Evolutionary conservation across 768 basidiomycete species (phyloP).

Genomic region (Rhodotorula diobovata): DNA sequence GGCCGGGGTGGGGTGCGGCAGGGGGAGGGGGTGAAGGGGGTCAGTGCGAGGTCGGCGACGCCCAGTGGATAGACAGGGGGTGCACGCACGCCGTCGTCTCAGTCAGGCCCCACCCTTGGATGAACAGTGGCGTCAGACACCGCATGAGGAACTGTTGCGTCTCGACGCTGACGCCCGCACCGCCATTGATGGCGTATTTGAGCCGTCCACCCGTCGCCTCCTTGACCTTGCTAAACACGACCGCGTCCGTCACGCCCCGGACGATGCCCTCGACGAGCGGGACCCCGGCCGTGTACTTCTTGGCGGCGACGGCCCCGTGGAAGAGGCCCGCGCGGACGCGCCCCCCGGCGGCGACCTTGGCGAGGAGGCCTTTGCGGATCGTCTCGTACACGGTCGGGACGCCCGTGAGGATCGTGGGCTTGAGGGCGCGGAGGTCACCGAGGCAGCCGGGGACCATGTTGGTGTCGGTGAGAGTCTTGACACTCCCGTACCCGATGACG

Average conservation of each 20-base stretch:
- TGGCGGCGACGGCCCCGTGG: constrained; percentile 68
- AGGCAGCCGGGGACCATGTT: constrained; percentile 53
- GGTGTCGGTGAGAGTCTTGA: constrained; percentile 92
- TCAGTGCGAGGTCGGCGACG: background rate
- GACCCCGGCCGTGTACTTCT: constrained; percentile 58
- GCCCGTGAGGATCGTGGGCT: constrained; percentile 83
- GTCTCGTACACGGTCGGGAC: constrained; percentile 97
- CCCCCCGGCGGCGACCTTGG: constrained; percentile 69
- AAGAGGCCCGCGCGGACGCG: constrained; percentile 68
- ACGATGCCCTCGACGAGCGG: constrained; percentile 60
- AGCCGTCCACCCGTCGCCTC: constrained; percentile 86
- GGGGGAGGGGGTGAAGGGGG: background rate
- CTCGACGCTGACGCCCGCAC: constrained; percentile 65
- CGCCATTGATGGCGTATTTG: constrained; percentile 69
- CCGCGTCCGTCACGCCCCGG: constrained; percentile 56
- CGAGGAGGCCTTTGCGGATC: constrained; percentile 81
- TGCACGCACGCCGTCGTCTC: constrained; percentile 63
- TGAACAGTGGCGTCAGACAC: constrained; percentile 65
- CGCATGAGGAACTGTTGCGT: constrained; percentile 85
- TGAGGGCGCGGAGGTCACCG: constrained; percentile 79
- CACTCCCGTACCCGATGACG: constrained; percentile 76
- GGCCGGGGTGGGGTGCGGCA: background rate
- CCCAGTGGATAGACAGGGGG: background rate
- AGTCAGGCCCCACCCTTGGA: constrained; percentile 87
- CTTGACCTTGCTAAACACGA: constrained; percentile 70